Conservation (phyloP, 2,329 filamentous ascomycete species). For the Beauveria sp. region DNA sequence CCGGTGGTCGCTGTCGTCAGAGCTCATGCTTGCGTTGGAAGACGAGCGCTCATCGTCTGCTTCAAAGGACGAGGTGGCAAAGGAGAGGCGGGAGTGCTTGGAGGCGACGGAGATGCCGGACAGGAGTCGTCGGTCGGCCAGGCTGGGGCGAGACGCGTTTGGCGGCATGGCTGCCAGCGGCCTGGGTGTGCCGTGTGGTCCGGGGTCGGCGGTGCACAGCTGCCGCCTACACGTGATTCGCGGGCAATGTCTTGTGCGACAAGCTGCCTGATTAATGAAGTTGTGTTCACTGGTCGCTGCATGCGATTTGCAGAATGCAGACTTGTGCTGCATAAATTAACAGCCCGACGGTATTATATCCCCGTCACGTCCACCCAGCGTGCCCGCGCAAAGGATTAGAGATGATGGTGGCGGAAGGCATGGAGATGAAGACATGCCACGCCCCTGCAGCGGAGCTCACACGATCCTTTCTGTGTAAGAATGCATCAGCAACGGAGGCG, state of each 20-base stretch:
- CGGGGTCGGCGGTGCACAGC: not conserved
- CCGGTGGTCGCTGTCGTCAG: slow-evolving; percentile 32
- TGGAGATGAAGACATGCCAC: no score
- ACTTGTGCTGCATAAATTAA: no score
- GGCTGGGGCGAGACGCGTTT: slow-evolving; percentile 29
- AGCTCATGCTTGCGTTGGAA: slow-evolving; percentile 26
- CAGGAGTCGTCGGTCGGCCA: slow-evolving; percentile 34
- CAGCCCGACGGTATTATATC: no score
- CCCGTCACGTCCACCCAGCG: no score
- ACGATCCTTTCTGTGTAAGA: no score
- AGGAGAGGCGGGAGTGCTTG: slow-evolving; percentile 50
- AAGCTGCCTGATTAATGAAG: not conserved
- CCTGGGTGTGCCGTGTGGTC: slow-evolving; percentile 3
- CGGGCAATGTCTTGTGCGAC: not conserved
- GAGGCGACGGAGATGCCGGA: slow-evolving; percentile 42
- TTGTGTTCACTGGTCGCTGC: no score
- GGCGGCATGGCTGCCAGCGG: slow-evolving; percentile 6
- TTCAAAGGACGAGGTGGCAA: slow-evolving; percentile 54
- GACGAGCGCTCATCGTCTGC: slow-evolving; percentile 62
- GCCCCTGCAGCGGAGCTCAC: no score
- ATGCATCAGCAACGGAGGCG: no score
- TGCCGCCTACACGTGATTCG: slow-evolving; percentile 9
- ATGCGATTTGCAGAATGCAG: no score
- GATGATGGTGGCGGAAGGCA: no score
- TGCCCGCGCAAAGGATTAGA: no score